These are phyloP conservation scores for Solanum peruvianum DNA, from an alignment of 257 asterid species.

Conservation along the genomic window DNA sequence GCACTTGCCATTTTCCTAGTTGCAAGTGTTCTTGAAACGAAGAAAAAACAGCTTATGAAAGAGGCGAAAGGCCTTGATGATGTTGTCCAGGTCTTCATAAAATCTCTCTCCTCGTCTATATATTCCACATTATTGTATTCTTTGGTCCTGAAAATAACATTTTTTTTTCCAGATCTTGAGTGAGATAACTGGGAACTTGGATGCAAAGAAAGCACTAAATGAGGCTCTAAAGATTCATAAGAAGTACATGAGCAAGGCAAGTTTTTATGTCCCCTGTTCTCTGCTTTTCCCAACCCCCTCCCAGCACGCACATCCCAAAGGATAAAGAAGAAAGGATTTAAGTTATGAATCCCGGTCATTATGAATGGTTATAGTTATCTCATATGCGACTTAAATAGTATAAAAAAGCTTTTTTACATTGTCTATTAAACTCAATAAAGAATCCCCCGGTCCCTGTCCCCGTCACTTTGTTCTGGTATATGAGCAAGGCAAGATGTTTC, in stretches of 20 bases:
- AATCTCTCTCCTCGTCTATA: neutral
- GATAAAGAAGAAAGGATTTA: neutral
- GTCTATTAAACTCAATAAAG: neutral
- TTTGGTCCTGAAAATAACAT: neutral
- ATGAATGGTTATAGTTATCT: neutral
- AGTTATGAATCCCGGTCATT: neutral
- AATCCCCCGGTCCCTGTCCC: neutral
- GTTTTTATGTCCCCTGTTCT: slow-evolving; percentile 1
- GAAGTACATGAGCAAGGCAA: slow-evolving; percentile 79
- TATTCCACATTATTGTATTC: neutral
- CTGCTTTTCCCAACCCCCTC: neutral
- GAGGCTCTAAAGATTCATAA: slow-evolving; percentile 69
- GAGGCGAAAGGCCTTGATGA: slow-evolving; percentile 96
- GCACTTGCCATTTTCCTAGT: slow-evolving; percentile 86
- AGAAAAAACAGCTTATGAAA: slow-evolving; percentile 59
- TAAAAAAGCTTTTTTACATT: neutral
- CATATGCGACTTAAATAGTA: neutral
- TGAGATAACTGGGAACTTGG: slow-evolving; percentile 82
- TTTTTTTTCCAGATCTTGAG: slow-evolving; percentile 49
- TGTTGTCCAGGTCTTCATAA: slow-evolving; percentile 52
- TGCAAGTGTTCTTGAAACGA: slow-evolving; percentile 83
- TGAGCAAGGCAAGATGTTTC: neutral
- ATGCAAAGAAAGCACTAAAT: slow-evolving; percentile 71
- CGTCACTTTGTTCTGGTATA: neutral
- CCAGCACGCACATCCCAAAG: neutral